Conservation (phyloP, 1,284 basidiomycete species). For the Pterula multifida region DNA sequence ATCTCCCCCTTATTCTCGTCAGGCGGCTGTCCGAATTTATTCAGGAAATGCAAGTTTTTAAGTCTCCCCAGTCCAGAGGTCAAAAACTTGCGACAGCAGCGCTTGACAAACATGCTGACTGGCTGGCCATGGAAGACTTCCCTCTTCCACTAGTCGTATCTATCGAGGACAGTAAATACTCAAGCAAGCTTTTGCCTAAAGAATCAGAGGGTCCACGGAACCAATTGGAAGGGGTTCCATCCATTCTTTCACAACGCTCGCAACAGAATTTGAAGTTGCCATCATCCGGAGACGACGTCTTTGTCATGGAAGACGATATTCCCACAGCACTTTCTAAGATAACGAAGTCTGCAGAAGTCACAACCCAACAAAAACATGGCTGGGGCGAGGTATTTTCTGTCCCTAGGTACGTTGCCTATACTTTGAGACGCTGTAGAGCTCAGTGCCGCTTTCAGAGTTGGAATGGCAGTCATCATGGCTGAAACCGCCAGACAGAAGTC, state of each 20-base stretch:
- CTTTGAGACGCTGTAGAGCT: no score
- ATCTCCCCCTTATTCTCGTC: slow-evolving; percentile 59
- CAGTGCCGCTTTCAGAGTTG: background rate
- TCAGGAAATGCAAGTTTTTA: slow-evolving; percentile 49
- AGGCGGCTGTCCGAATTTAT: slow-evolving; percentile 57
- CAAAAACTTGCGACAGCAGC: slow-evolving; percentile 42
- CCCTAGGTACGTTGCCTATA: background rate
- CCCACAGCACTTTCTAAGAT: slow-evolving; percentile 9
- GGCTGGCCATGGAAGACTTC: slow-evolving; percentile 75
- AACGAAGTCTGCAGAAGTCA: slow-evolving; percentile 1
- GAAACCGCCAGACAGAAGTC: slow-evolving; percentile 11
- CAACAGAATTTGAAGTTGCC: slow-evolving; percentile 11
- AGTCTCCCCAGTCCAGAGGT: slow-evolving; percentile 57
- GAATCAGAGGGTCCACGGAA: slow-evolving; percentile 16
- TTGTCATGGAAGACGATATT: slow-evolving; percentile 51
- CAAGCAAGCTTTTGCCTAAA: slow-evolving; percentile 37
- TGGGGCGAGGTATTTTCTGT: background rate
- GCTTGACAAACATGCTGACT: slow-evolving; percentile 59
- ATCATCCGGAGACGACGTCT: slow-evolving; percentile 36
- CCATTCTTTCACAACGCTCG: slow-evolving; percentile 22
- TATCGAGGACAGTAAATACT: slow-evolving; percentile 25
- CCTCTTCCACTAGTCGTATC: slow-evolving; percentile 49
- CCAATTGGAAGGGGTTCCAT: slow-evolving; percentile 14
- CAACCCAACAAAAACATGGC: background rate
- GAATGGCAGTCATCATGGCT: slow-evolving; percentile 12